A percentile compares a stretch with the other conserved stretches of the same genome.
phyloP scores from a whole-genome alignment of 176 grass and related monocot genomes.

The Puccinellia tenuiflora region DNA sequence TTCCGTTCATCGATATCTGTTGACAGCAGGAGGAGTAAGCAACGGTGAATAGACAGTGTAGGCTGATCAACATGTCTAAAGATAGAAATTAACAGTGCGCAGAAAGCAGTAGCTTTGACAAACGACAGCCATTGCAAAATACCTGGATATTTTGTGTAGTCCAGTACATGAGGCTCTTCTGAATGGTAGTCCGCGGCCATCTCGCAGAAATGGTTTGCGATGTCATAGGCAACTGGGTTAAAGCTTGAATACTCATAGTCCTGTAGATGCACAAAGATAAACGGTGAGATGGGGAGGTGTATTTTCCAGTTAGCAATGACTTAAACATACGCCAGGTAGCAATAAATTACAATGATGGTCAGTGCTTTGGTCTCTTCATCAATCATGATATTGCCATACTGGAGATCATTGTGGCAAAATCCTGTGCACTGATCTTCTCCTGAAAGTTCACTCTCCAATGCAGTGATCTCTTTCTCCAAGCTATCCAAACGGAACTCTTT shows the following conservation, averaged over 20 bases:
- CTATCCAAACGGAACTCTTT: slow-evolving; percentile 58
- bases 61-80: neutral
- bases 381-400: slow-evolving; percentile 98
- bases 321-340: neutral
- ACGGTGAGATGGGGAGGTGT: neutral
- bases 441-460: slow-evolving; percentile 52
- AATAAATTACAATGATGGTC: slow-evolving; percentile 81
- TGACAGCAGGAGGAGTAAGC: neutral
- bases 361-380: slow-evolving; percentile 66
- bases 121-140: neutral
- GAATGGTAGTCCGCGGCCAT: slow-evolving; percentile 95
- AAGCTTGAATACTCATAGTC: slow-evolving; percentile 97
- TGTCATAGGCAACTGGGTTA: slow-evolving; percentile 79
- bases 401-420: slow-evolving; percentile 97
- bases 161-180: slow-evolving; percentile 72
- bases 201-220: slow-evolving; percentile 97
- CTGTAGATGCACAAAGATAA: slow-evolving; percentile 16
- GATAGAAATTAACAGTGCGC: neutral
- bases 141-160: slow-evolving; percentile 90
- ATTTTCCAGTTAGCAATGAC: neutral
- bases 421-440: slow-evolving; percentile 36
- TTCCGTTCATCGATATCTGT: slow-evolving; percentile 65
- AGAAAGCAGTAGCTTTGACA: neutral
- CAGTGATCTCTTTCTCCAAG: slow-evolving; percentile 56
- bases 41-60: neutral